A percentile compares a stretch with the other conserved stretches of the same genome.
These are phyloP conservation scores for Quercus mongolica DNA, from an alignment of 306 rosid species.

Conservation along the genomic window DNA sequence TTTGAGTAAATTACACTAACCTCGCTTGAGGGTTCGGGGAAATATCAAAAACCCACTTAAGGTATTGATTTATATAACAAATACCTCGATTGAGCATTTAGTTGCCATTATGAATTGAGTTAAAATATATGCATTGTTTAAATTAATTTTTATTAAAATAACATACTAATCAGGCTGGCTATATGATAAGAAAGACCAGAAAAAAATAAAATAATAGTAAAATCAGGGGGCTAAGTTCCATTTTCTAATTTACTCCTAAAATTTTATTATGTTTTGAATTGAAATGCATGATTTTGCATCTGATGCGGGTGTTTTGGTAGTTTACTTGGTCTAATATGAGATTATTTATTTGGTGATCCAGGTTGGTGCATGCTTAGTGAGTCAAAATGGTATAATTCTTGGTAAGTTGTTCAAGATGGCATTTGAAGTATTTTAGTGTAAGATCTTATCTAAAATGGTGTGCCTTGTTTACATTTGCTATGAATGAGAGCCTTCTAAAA, in stretches of 20 bases:
- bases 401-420: slow-evolving; percentile 42
- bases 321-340: background rate
- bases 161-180: too few relatives aligned
- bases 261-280: background rate
- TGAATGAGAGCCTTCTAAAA: background rate
- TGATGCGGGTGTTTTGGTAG: background rate
- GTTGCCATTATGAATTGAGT: too few relatives aligned
- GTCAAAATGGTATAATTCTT: slow-evolving; percentile 75
- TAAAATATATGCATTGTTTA: too few relatives aligned
- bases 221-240: too few relatives aligned
- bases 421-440: background rate
- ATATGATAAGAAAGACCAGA: too few relatives aligned
- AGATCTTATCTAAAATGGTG: background rate
- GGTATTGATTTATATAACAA: too few relatives aligned
- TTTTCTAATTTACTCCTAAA: background rate
- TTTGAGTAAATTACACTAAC: too few relatives aligned
- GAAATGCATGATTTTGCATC: slow-evolving; percentile 1
- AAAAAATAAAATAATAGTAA: too few relatives aligned
- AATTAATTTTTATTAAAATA: too few relatives aligned
- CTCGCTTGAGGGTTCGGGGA: too few relatives aligned
- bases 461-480: background rate
- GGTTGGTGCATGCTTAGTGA: slow-evolving; percentile 98
- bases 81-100: too few relatives aligned
- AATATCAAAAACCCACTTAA: too few relatives aligned
- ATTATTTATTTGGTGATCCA: slow-evolving; percentile 26